Evolutionary conservation across 345 rosid species (phyloP), one percentile per base, ranked within the genome.

Genomic region (Populus alba): DNA sequence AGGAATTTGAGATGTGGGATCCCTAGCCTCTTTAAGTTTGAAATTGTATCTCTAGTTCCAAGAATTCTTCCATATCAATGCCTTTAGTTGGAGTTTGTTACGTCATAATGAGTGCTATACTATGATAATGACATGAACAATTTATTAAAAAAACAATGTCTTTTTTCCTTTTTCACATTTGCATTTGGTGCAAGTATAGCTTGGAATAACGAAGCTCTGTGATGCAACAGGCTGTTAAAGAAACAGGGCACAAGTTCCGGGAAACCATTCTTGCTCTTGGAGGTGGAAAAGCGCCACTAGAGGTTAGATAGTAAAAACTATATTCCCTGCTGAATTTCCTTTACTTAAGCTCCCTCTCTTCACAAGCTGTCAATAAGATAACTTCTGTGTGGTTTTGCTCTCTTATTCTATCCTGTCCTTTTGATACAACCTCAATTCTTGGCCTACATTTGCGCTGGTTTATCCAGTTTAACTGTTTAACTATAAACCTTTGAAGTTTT

Each of bases 211-310:
- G 49, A 66, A 47, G n/a, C 68, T 17, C 17, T 77, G 35, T 75
- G 11, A 62, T 73, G 59, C 72, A 74, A 71, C 90, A 94, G 98
- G 98, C 98, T 81, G 94, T 91, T 45, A 78, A 89, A 82, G 93
- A 91, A 79, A 91, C 95, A 5, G 97, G 97, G 43, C 76, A 68
- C 71, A 91, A 82, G 84, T 94, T 94, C 87, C 83, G 95, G 33
- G 90, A 94, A 82, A 94, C 98, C 51, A 78, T 94, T 78, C 97
- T 94, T 71, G 97, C 97, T 57, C 95, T 92, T 68, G 98, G 98
- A 72, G 98, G 98, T 73, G 98, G 97, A 70, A 94, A 91, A 79
- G 89, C 97, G 1, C 97, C 98, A 73, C 78, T 89, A 7, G 86
- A 92, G 91, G 97, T 94, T 73, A 84, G 83, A 41, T 0, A 41